Base-by-base conservation (phyloP, 257 asterid species). In the Catharanthus roseus region DNA sequence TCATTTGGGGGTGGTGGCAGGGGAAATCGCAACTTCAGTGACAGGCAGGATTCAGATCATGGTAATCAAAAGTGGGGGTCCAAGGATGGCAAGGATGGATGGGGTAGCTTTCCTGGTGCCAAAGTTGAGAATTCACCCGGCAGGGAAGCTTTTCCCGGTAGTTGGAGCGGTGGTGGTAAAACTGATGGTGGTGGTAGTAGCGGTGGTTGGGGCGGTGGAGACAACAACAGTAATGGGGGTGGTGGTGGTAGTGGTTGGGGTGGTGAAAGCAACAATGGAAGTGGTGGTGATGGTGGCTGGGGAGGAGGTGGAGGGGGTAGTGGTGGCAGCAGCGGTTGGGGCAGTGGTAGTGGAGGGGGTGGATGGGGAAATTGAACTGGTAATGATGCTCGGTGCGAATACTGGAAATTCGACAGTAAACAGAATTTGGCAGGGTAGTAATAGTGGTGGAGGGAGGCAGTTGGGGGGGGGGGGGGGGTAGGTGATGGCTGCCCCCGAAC, bases 61-160 rank as follows among this genome's bases (percentile, higher is more conserved):
- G 83, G 88, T 56, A 76, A 89, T 3, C 85, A 86, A 34, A 89
- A 77, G 76, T 84, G 95, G 95, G 84, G 88, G 47, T 83, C 89
- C 21, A 89, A 83, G 77, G 91, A 81, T 61, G 82, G 81, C 15
- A 88, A 79, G 34, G 77, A 72, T 69, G 82, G 85, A 69, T 82
- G 81, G 82, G 85, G 90, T 16, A 81, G 77, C 78, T 87, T 82
- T 44, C 85, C 89, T 23, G 88, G 93, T 50, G 88, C 88, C 36
- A 83, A 82, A 79, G 79, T 65, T 61, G 85, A 85, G 79, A 85
- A 83, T 57, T 81, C 62, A 5, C 72, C 72, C 1, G 56, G 72
- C 42, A 49, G 61, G 58, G 72, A 67, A 28, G 56, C 61, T 47
- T 67, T 67, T 38, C 78, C 87, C n/a, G 86, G 88, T 51, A 67